These are phyloP conservation scores for Apophysomyces ossiformis DNA, from an alignment of 371 early-diverging fungal species.

Conservation along the genomic window DNA sequence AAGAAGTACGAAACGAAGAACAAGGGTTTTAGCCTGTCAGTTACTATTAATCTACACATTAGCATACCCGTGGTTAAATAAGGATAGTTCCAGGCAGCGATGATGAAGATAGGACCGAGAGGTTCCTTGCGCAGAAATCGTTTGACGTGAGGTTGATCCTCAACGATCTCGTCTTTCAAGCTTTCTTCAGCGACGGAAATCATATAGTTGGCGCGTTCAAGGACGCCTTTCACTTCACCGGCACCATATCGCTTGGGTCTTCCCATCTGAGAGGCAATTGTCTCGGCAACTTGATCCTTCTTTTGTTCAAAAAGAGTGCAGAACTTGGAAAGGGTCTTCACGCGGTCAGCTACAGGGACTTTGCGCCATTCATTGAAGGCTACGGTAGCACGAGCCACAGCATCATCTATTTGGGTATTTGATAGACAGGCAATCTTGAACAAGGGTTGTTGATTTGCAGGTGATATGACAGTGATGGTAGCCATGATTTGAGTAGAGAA, in stretches of 20 bases:
- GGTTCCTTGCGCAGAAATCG: constrained; percentile 78
- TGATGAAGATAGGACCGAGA: constrained; percentile 59
- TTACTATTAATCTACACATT: neutral
- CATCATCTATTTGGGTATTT: constrained; percentile 46
- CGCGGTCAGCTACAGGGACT: constrained; percentile 59
- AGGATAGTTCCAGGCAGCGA: constrained; percentile 80
- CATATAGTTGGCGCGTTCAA: constrained; percentile 75
- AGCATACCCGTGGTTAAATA: constrained; percentile 26
- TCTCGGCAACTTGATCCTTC: constrained; percentile 63
- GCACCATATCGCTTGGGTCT: constrained; percentile 74
- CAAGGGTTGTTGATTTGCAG: constrained; percentile 35
- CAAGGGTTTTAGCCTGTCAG: neutral
- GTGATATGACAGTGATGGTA: constrained; percentile 44
- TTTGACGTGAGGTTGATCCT: constrained; percentile 52
- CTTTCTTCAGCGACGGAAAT: constrained; percentile 71
- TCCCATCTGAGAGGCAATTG: constrained; percentile 76
- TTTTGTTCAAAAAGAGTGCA: constrained; percentile 61
- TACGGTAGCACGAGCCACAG: constrained; percentile 42
- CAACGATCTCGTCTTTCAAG: constrained; percentile 61
- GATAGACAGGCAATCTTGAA: constrained; percentile 38
- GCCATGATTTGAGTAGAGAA: neutral
- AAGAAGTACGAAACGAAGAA: neutral
- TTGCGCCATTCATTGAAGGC: constrained; percentile 62
- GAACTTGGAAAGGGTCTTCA: constrained; percentile 58
- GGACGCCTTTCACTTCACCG: constrained; percentile 77